A percentile compares a stretch with the other conserved stretches of the same genome.
phyloP scores from a whole-genome alignment of 148 eudicot species.

The Chenopodium quinoa region DNA sequence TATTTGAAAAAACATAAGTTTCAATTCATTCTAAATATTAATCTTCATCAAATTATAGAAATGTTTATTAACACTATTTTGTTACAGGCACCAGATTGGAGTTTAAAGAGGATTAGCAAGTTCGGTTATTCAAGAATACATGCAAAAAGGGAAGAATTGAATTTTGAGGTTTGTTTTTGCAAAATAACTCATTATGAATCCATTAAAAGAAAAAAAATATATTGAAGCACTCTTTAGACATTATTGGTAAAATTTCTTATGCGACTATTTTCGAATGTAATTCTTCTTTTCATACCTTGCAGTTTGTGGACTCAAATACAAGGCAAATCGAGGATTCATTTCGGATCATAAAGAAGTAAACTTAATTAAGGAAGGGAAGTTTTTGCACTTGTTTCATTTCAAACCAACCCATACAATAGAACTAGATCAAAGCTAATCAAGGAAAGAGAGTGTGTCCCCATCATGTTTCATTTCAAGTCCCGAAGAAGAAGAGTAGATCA shows the following conservation, averaged over 20 bases:
- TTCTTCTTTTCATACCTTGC: constrained; percentile 23
- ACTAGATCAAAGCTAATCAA: too few relatives aligned
- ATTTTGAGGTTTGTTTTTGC: constrained; percentile 46
- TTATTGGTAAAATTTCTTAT: too few relatives aligned
- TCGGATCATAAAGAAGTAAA: constrained; percentile 36
- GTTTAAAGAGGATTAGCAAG: constrained; percentile 47
- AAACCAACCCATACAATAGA: too few relatives aligned
- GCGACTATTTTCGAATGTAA: too few relatives aligned
- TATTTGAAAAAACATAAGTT: too few relatives aligned
- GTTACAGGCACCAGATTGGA: constrained; percentile 39
- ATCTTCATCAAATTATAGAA: too few relatives aligned
- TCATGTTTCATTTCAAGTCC: too few relatives aligned
- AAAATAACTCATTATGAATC: not conserved
- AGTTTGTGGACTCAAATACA: constrained; percentile 61
- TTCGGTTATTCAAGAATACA: constrained; percentile 62
- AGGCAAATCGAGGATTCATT: constrained; percentile 54
- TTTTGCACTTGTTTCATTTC: not conserved
- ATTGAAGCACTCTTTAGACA: too few relatives aligned
- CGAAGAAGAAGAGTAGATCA: too few relatives aligned
- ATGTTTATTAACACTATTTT: not conserved
- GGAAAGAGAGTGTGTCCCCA: too few relatives aligned
- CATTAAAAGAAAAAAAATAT: too few relatives aligned
- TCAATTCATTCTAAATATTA: not conserved
- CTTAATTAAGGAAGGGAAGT: not conserved
- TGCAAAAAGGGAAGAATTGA: constrained; percentile 47